Evolutionary conservation across 2,329 filamentous ascomycete species (phyloP).

Genomic region (Pseudonectria buxi): DNA sequence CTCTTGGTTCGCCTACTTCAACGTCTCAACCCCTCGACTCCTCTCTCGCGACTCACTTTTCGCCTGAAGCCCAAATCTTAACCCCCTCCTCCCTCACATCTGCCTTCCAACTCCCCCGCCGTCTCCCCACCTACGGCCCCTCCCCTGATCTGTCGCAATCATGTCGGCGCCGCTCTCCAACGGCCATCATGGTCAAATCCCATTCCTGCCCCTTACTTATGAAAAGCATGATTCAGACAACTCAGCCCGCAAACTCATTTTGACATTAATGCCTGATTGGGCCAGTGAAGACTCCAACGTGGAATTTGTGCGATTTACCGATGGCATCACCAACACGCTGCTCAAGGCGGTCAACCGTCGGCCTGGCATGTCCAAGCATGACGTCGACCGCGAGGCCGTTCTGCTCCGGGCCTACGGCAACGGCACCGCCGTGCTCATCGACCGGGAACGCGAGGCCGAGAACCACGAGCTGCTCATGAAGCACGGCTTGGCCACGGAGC

Average conservation of each 20-base stretch:
- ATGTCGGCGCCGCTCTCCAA: constrained; percentile 30
- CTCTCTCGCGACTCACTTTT: neutral
- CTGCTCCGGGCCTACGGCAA: constrained; percentile 90
- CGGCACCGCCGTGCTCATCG: constrained; percentile 90
- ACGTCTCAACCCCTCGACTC: constrained; percentile 1
- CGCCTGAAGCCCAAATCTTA: constrained; percentile 6
- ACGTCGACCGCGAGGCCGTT: constrained; percentile 77
- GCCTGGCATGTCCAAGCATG: constrained; percentile 58
- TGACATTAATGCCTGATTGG: constrained; percentile 80
- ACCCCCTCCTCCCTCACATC: constrained; percentile 2
- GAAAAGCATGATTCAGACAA: constrained; percentile 67
- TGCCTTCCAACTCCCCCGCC: constrained; percentile 4
- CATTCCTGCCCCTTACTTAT: constrained; percentile 70
- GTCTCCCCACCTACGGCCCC: constrained; percentile 6
- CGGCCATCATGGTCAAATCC: constrained; percentile 39
- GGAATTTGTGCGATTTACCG: constrained; percentile 86
- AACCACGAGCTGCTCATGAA: constrained; percentile 83
- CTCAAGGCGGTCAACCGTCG: constrained; percentile 68
- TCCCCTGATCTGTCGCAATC: constrained; percentile 10
- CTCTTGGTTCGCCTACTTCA: constrained; percentile 3
- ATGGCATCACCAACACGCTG: constrained; percentile 95
- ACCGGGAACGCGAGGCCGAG: constrained; percentile 75
- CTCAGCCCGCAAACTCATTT: constrained; percentile 73
- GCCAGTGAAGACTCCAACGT: constrained; percentile 63
- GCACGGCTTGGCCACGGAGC: constrained; percentile 73